Conservation (phyloP, 2,329 filamentous ascomycete species). For the Colletotrichum cordylinicola region DNA sequence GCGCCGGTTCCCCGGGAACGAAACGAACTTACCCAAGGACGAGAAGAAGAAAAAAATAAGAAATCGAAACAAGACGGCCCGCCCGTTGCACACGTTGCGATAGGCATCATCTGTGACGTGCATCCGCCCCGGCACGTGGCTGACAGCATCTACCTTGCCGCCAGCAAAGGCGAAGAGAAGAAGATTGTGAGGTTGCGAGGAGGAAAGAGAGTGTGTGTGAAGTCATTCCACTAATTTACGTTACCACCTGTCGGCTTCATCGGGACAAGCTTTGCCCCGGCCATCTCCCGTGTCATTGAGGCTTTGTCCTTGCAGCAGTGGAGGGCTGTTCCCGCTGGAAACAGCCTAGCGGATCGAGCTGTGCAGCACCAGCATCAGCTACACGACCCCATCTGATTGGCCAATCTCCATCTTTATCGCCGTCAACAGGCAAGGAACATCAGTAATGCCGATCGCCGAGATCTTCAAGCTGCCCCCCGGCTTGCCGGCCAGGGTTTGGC, state of each 20-base stretch:
- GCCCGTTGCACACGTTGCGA: neutral
- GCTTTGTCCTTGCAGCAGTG: slow-evolving; percentile 1
- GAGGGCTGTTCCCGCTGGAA: slow-evolving; percentile 5
- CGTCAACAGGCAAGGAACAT: neutral
- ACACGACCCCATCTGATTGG: neutral
- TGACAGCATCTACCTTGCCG: neutral
- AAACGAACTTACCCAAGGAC: neutral
- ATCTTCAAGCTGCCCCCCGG: slow-evolving; percentile 9
- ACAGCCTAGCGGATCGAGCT: neutral
- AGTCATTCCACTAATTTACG: neutral
- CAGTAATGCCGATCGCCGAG: slow-evolving; percentile 12
- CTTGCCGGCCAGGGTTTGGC: slow-evolving; percentile 13
- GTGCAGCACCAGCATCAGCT: neutral
- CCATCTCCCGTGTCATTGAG: neutral
- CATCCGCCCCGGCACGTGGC: neutral
- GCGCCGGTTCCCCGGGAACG: neutral
- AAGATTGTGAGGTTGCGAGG: neutral
- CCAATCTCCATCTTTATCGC: neutral
- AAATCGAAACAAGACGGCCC: neutral
- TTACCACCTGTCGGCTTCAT: slow-evolving; percentile 3
- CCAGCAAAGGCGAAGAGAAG: neutral
- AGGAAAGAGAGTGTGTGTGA: neutral
- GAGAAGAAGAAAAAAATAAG: neutral
- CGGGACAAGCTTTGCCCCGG: slow-evolving; percentile 9
- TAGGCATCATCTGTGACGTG: neutral